Evolutionary conservation across 345 rosid species (phyloP).

Genomic region (Arabidopsis thaliana): TAIR10.1 NC_003075.7:18317001-18317500

Average conservation of each 20-base stretch:
- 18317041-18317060: background rate
- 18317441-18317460: background rate
- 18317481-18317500: constrained; percentile 1
- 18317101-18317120: background rate
- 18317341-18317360: constrained; percentile 66
- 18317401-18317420: background rate
- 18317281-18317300: constrained; percentile 94
- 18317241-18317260: constrained; percentile 98
- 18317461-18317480: background rate
- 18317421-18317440: background rate
- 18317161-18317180: constrained; percentile 6
- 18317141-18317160: background rate
- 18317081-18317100: background rate
- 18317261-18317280: constrained; percentile 73
- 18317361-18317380: constrained; percentile 1
- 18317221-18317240: constrained; percentile 93
- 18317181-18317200: constrained; percentile 90
- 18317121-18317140: background rate
- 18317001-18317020: constrained; percentile 95
- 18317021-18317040: constrained; percentile 33
- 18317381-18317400: background rate
- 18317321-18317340: constrained; percentile 63
- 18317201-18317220: constrained; percentile 84
- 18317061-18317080: background rate
- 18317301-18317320: constrained; percentile 80